Percentiles rank a stretch among this genome's conserved stretches.
Conservation (phyloP, 2,329 filamentous ascomycete genomes). For the Ambrosiella beaveri region DNA sequence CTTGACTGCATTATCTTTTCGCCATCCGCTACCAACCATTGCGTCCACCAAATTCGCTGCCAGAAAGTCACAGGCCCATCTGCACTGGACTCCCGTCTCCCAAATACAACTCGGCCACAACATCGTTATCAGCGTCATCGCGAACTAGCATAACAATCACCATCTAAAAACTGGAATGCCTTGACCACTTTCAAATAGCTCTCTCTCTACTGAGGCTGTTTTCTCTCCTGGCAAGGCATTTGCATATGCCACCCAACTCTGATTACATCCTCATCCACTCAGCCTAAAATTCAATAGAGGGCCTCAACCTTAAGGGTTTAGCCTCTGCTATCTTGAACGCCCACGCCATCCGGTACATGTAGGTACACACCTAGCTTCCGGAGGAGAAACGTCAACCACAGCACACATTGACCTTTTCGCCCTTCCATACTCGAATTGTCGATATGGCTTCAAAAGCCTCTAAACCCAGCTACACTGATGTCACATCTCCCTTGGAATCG, state of each 20-base stretch:
- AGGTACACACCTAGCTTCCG: too few relatives aligned
- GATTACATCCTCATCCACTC: not conserved
- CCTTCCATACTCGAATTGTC: not conserved
- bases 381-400: not conserved
- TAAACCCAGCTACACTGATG: conserved; percentile 8
- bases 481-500: conserved; percentile 22
- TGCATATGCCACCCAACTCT: not conserved
- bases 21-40: not conserved
- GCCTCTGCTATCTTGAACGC: too few relatives aligned
- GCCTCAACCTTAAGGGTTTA: too few relatives aligned
- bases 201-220: not conserved
- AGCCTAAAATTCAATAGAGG: not conserved
- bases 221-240: not conserved
- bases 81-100: not conserved
- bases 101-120: not conserved
- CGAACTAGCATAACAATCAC: not conserved
- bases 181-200: conserved; percentile 1
- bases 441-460: conserved; percentile 9
- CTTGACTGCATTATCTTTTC: not conserved
- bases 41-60: not conserved
- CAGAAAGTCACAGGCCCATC: not conserved
- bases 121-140: not conserved
- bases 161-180: not conserved
- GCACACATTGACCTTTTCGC: not conserved
- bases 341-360: too few relatives aligned